phyloP scores from a whole-genome alignment of 495 filamentous ascomycete genomes.

The Aspergillus funiculosus region DNA sequence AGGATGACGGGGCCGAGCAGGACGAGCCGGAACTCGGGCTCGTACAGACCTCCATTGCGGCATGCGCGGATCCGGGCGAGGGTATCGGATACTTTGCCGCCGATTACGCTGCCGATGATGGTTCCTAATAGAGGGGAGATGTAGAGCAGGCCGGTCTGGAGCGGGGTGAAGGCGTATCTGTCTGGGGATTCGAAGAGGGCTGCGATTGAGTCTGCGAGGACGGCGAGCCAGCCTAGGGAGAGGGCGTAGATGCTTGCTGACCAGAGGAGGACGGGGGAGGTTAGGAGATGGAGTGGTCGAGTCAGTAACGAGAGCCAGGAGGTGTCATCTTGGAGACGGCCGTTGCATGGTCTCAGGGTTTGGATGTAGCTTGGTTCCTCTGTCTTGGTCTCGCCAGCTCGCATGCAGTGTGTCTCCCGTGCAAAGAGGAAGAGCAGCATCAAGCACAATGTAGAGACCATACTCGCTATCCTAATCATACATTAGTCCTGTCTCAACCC shows the following conservation, averaged over 20 bases:
- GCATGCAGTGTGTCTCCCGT: slow-evolving; percentile 6
- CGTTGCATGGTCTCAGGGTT: not conserved
- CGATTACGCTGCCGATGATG: slow-evolving; percentile 4
- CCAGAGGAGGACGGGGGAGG: slow-evolving; percentile 2
- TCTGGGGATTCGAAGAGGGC: not conserved
- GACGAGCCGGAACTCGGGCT: slow-evolving; percentile 4
- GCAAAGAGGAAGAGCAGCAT: not conserved
- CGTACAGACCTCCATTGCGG: slow-evolving; percentile 5
- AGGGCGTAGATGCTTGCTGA: slow-evolving; percentile 1
- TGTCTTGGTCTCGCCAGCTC: not conserved
- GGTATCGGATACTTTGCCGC: slow-evolving; percentile 7
- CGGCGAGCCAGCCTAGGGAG: slow-evolving; percentile 2
- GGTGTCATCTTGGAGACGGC: not conserved
- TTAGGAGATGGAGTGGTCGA: not conserved
- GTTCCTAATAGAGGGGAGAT: slow-evolving; percentile 6
- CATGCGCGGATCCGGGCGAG: not conserved
- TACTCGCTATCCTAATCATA: not conserved
- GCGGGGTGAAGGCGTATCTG: slow-evolving; percentile 4
- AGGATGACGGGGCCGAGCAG: not conserved
- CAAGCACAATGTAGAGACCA: not conserved
- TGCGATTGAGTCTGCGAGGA: slow-evolving; percentile 8
- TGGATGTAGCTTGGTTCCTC: not conserved
- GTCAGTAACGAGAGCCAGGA: not conserved
- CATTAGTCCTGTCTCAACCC: not conserved
- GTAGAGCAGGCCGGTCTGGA: slow-evolving; percentile 7